Evolutionary conservation across 2,329 filamentous ascomycete species (phyloP).

Genomic region (Hypoxylon sp.): DNA sequence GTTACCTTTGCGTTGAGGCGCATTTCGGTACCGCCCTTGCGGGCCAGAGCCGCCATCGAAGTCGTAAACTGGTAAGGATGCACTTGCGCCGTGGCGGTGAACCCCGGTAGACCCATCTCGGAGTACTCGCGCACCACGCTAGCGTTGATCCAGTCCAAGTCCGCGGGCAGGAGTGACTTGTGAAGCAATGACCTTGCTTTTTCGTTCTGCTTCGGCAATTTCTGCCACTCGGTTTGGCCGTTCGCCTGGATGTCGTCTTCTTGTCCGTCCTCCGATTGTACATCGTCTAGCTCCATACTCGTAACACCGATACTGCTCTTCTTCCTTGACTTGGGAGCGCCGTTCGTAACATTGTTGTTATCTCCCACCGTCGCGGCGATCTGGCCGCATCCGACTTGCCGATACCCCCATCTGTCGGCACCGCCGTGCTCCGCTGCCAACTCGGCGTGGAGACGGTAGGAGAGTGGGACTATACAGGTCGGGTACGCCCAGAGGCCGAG

Average conservation of each 20-base stretch:
- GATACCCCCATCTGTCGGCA: constrained; percentile 85
- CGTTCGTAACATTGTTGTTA: constrained; percentile 42
- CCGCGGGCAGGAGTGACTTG: constrained; percentile 74
- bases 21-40: constrained; percentile 75
- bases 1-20: constrained; percentile 75
- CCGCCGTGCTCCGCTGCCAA: constrained; percentile 88
- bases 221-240: constrained; percentile 66
- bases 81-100: constrained; percentile 88
- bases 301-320: constrained; percentile 22
- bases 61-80: constrained; percentile 93
- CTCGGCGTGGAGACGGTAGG: constrained; percentile 84
- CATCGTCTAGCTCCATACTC: constrained; percentile 29
- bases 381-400: constrained; percentile 79
- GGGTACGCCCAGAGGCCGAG: constrained; percentile 95
- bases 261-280: constrained; percentile 35
- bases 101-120: constrained; percentile 78
- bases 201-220: constrained; percentile 69
- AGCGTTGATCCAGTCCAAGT: constrained; percentile 85
- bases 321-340: constrained; percentile 49
- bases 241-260: constrained; percentile 37
- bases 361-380: constrained; percentile 55
- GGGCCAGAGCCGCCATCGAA: constrained; percentile 80
- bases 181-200: constrained; percentile 61
- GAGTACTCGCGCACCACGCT: constrained; percentile 77
- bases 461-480: constrained; percentile 82